phyloP scores from a whole-genome alignment of 192 early-diverging fungal species.

The Obelidium mucronatum region DNA sequence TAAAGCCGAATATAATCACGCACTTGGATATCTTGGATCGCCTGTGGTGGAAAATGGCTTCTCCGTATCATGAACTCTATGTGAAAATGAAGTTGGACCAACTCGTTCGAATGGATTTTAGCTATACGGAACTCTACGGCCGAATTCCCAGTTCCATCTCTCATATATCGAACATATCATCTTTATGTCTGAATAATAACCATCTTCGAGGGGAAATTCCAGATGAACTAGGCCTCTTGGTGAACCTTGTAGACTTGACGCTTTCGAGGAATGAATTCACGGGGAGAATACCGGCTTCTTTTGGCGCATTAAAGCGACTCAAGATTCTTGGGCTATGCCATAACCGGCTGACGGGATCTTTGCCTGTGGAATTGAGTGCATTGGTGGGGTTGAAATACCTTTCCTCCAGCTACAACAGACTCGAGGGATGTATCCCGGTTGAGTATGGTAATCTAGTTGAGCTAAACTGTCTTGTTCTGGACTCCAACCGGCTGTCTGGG shows the following conservation, averaged over 20 bases:
- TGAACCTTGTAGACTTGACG: background rate
- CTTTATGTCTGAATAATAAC: too few species aligned
- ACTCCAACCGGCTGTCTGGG: background rate
- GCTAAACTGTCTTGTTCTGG: background rate
- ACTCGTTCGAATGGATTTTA: too few species aligned
- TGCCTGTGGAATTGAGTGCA: background rate
- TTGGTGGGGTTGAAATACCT: background rate
- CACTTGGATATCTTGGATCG: too few species aligned
- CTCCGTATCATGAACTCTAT: too few species aligned
- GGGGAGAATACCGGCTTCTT: background rate
- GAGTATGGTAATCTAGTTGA: background rate
- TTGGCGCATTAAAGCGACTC: background rate
- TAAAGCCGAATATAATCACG: too few species aligned
- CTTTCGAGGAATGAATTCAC: background rate
- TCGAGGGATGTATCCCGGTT: background rate
- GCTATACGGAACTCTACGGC: too few species aligned
- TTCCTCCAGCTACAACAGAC: background rate
- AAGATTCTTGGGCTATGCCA: background rate
- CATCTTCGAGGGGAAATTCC: constrained; percentile 1
- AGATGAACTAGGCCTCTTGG: background rate
- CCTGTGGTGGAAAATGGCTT: too few species aligned
- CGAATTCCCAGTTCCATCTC: too few species aligned
- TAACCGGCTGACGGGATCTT: background rate
- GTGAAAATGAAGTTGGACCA: too few species aligned
- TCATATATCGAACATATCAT: too few species aligned